Conservation (phyloP, 1,284 basidiomycete genomes). For the Clitocybe nebularis region DNA sequence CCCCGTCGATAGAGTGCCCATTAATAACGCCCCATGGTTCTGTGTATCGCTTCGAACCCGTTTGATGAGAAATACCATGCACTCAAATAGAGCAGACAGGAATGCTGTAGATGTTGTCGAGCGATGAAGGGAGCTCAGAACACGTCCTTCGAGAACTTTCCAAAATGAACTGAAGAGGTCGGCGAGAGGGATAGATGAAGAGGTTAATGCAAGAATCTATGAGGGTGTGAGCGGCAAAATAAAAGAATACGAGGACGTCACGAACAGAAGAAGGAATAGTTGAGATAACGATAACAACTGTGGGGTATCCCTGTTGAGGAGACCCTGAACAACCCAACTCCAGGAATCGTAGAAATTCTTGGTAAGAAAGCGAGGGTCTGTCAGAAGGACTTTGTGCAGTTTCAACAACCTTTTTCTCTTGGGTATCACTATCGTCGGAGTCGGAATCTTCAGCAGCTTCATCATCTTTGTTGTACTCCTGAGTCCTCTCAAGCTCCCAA, state of each 20-base stretch:
- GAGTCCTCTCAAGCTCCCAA: constrained; percentile 49
- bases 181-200: constrained; percentile 24
- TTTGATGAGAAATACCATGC: constrained; percentile 52
- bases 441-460: constrained; percentile 32
- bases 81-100: constrained; percentile 68
- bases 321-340: constrained; percentile 71
- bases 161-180: constrained; percentile 75
- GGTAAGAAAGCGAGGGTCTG: constrained; percentile 47
- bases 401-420: constrained; percentile 17
- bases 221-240: background rate
- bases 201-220: constrained; percentile 29
- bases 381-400: constrained; percentile 6
- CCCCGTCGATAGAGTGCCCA: background rate
- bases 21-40: constrained; percentile 2
- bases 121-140: constrained; percentile 52
- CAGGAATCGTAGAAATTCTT: constrained; percentile 74
- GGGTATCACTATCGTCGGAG: constrained; percentile 23
- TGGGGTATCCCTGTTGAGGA: constrained; percentile 74
- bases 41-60: constrained; percentile 28
- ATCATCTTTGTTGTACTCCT: constrained; percentile 24
- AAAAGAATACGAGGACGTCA: constrained; percentile 7
- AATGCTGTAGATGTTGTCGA: constrained; percentile 55
- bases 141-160: constrained; percentile 67
- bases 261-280: constrained; percentile 67
- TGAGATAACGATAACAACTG: constrained; percentile 72